phyloP scores from a whole-genome alignment of 2,329 filamentous ascomycete species.

The Cordyceps farinosa region DNA sequence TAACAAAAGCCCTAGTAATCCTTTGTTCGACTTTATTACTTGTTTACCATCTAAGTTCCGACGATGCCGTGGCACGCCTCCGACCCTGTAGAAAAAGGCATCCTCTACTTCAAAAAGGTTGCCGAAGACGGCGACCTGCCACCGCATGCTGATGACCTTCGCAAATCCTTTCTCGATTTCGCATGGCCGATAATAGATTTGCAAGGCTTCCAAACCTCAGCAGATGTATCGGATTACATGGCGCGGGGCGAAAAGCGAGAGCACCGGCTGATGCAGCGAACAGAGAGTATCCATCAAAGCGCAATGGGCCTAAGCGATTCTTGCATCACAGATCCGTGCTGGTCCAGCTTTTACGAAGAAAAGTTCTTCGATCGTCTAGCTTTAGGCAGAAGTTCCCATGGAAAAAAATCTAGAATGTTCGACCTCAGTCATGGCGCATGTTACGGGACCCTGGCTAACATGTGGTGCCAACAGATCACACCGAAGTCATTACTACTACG shows the following conservation, averaged over 20 bases:
- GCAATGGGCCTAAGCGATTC: too few species aligned
- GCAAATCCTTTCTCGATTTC: constrained; percentile 3
- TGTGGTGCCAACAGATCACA: constrained; percentile 1
- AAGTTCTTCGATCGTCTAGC: constrained; percentile 18
- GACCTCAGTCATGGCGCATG: fast-evolving
- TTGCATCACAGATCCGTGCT: constrained; percentile 11
- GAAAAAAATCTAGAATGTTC: not conserved
- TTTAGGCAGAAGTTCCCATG: not conserved
- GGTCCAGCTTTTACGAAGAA: constrained; percentile 19
- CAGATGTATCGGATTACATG: too few species aligned
- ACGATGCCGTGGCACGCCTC: not conserved
- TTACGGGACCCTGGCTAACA: not conserved
- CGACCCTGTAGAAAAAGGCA: not conserved
- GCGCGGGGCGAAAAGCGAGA: too few species aligned
- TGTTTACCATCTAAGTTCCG: not conserved
- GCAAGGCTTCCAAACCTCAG: too few species aligned
- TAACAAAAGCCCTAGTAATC: too few species aligned
- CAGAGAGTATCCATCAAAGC: too few species aligned
- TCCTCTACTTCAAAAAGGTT: not conserved
- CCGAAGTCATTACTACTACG: constrained; percentile 23
- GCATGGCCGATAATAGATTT: too few species aligned
- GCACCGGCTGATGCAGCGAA: too few species aligned
- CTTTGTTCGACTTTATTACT: too few species aligned
- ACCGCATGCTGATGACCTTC: constrained; percentile 19
- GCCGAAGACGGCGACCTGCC: constrained; percentile 3